Percentiles rank a stretch among this genome's conserved stretches.
These are phyloP conservation scores for Proliferodiscus dingleyae DNA, from an alignment of 2,329 filamentous ascomycete genomes.

Conservation along the genomic window DNA sequence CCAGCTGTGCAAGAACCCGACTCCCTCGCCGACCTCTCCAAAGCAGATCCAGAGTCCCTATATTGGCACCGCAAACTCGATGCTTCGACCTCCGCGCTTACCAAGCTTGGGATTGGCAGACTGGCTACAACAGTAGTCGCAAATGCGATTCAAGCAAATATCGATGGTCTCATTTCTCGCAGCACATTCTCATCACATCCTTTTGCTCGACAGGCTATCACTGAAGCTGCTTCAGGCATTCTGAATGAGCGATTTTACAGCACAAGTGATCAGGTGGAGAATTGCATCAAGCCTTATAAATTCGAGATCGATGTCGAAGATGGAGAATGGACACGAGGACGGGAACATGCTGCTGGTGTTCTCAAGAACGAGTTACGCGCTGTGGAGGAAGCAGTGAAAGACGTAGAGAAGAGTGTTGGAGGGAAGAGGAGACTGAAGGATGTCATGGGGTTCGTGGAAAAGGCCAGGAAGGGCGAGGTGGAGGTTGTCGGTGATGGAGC, in stretches of 20 bases:
- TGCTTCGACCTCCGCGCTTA: slow-evolving; percentile 82
- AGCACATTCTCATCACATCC: slow-evolving; percentile 89
- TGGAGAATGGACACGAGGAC: slow-evolving; percentile 77
- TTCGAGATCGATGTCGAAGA: slow-evolving; percentile 95
- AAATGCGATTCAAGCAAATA: slow-evolving; percentile 76
- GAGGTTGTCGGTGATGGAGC: slow-evolving; percentile 76
- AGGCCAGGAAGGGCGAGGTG: slow-evolving; percentile 79
- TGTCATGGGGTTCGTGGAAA: slow-evolving; percentile 87
- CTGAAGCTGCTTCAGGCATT: slow-evolving; percentile 82
- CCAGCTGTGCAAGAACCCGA: slow-evolving; percentile 63
- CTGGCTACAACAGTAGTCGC: slow-evolving; percentile 90
- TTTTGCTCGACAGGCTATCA: slow-evolving; percentile 88
- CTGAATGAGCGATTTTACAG: slow-evolving; percentile 93
- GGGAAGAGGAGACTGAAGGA: slow-evolving; percentile 82
- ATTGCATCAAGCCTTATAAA: slow-evolving; percentile 98
- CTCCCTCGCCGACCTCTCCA: slow-evolving; percentile 71
- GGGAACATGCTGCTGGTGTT: slow-evolving; percentile 74
- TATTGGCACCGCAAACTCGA: slow-evolving; percentile 96
- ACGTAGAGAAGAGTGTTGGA: slow-evolving; percentile 72
- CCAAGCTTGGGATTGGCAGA: slow-evolving; percentile 88
- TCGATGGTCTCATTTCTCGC: slow-evolving; percentile 70
- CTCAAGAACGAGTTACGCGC: slow-evolving; percentile 84
- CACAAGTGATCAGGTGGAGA: slow-evolving; percentile 96
- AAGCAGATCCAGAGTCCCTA: slow-evolving; percentile 75
- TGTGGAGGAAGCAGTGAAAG: slow-evolving; percentile 72